Evolutionary conservation across 169 alveolate genomes (phyloP), one percentile per base, ranked within the genome.

Genomic region (Plasmodium vinckei): DNA sequence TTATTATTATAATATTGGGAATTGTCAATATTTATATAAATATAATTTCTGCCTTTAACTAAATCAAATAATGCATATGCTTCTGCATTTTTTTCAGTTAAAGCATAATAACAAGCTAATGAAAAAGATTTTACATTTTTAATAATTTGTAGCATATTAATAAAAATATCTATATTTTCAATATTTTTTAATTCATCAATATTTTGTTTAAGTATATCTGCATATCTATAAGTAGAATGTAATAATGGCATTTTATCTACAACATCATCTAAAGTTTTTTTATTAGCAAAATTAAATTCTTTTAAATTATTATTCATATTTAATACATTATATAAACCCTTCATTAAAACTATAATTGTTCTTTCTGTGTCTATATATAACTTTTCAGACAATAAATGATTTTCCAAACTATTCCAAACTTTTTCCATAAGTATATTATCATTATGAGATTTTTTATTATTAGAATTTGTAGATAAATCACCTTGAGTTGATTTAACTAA

Each of bases 191-290:
- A 42, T 72, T 94, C 94, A 15, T 72, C 93, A 23, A 92, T 70
- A 21, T 94, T 93, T 73, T 94, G 95, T 82, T 89, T 94, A 54
- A 94, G 71, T 23, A 94, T 87, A 68, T 92, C 92, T 7, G 94
- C 93, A 60, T 87, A 94, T 67, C 95, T 59, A n/a, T 92, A 61
- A 15, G 89, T 93, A 54, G 49, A 19, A 49, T 67, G 84, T 23
- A 82, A n/a, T 23, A 67, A 1, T 13, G 90, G 90, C 82, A 82
- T 82, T 9, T 49, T 59, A 33, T 82, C 90, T 12, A 82, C 56
- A 42, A 82, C 5, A 25, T 82, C 90, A 10, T 49, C 53, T 9
- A 67, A 67, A 3, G 25, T 46, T 67, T 82, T 82, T 82, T 60
- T 61, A 33, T 82, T 82, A 27, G 33, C 9, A 47, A 82, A 70